Evolutionary conservation across 1,284 basidiomycete species (phyloP), one percentile per base, ranked within the genome.

Genomic region (Leccinum griseonigrum): DNA sequence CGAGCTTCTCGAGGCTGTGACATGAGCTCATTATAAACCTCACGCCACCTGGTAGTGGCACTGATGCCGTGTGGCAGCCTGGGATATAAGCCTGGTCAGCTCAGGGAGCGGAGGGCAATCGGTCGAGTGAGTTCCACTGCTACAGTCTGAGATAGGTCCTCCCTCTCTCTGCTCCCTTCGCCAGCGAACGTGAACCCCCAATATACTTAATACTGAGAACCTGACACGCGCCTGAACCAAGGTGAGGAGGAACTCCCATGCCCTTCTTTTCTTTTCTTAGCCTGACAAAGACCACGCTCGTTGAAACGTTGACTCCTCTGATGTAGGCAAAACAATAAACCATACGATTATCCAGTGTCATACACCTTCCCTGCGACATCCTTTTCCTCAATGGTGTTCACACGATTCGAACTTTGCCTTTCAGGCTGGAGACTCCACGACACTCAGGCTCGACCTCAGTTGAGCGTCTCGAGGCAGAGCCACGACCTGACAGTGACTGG

Each of bases 41-140:
- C 43, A 61, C 18, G 61, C 71, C 69, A 69, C 71, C 71, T 70
- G 68, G 60, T 58, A 67, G 66, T 72, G 71, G 68, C 68, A 56
- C 65, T 70, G 67, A 68, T 56, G 16, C 60, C 66, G 66, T 71
- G 69, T 62, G 69, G 69, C 69, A 70, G 63, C 14, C 28, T 29
- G 18, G 64, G 63, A 70, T 73, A 70, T 65, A 70, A 66, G 56
- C 60, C 59, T 46, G 29, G 58, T 31, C 55, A 6, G 40, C 51
- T 58, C 46, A 57, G 38, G 46, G 18, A 28, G 32, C 18, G 63
- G 29, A 56, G 55, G 40, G 31, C 64, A 34, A 34, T 55, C 38
- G 6, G 56, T 54, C 52, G 58, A 65, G 67, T 52, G 56, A 63
- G 56, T 26, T 52, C 57, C 59, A 62, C 61, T 55, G 29, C 53